Evolutionary conservation across 768 basidiomycete species (phyloP), one percentile per base, ranked within the genome.

Genomic region (Melanogaster broomeanus): DNA sequence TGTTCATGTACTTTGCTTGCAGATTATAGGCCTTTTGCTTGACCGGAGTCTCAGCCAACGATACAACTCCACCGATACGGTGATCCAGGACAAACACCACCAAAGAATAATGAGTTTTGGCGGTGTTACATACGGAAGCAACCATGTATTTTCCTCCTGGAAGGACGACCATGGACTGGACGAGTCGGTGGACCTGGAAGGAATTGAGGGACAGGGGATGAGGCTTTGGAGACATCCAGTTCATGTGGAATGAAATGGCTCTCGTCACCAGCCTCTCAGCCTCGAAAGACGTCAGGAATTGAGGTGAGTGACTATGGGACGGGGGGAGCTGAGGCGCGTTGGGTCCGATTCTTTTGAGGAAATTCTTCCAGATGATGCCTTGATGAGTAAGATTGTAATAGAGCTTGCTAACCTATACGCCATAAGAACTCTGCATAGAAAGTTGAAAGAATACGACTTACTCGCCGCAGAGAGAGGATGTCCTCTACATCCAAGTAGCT

Each of bases 121-220:
- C 63, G 3, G 59, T 56, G 59, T 83, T 79, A 55, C 70, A 73
- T 5, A 80, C 77, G 10, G 84, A 87, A 1, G 83, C 82, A 31
- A 87, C 68, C 55, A 88, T 77, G 55, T 84, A 85, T 57, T 82
- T 85, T 18, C 87, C 85, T 1, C 86, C 87, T 7, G 86, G 82
- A 9, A 87, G 73, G 25, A 85, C 63, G 35, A 72, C 75, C 74
- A 88, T 79, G 70, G 83, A 62, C 72, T 73, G 54, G 74, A 76
- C 56, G 68, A 69, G 63, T 66, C 74, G 60, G 33, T 69, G 58
- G 5, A 66, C 41, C 34, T 61, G 51, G 43, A 68, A 68, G 2
- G 55, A 49, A 46, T 69, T 65, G 3, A 58, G 53, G 8, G 58
- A 58, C 41, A 64, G 24, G 28, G 63, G 65, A 34, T 53, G 61